Evolutionary conservation across 768 basidiomycete genomes (phyloP).

Genomic region (Tulasnella calospora): DNA sequence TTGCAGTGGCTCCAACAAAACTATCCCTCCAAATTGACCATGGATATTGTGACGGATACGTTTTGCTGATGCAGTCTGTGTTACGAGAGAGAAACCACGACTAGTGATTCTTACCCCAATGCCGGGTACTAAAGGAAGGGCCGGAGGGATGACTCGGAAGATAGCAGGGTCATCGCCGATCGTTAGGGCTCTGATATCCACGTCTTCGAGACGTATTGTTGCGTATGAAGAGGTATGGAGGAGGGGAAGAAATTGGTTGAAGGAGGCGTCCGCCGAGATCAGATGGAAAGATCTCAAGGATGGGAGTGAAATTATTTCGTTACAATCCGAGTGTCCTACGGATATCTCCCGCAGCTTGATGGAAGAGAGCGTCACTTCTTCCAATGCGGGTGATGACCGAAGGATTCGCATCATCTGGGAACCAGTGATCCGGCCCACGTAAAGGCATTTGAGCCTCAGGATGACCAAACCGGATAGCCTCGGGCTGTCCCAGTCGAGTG

Average conservation of each 20-base stretch:
- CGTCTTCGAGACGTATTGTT: neutral
- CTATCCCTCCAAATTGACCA: neutral
- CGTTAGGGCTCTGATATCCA: neutral
- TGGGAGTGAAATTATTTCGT: neutral
- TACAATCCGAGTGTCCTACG: neutral
- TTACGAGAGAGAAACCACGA: neutral
- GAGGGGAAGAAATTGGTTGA: neutral
- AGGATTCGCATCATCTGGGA: neutral
- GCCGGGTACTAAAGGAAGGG: neutral
- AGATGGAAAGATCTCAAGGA: neutral
- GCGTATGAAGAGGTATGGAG: neutral
- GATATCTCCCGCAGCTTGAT: neutral
- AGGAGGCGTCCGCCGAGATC: neutral
- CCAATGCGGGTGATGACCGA: neutral
- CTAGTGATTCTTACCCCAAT: neutral
- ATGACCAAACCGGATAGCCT: neutral
- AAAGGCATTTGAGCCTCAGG: neutral
- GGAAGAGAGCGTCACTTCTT: neutral
- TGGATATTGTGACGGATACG: neutral
- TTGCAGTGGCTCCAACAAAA: neutral
- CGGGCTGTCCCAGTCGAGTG: neutral
- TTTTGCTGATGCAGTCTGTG: neutral
- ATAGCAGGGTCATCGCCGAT: neutral
- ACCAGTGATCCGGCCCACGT: neutral
- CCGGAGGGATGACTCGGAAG: neutral